These are phyloP conservation scores for Cordyceps tenuipes DNA, from an alignment of 2,329 filamentous ascomycete species.

Conservation along the genomic window DNA sequence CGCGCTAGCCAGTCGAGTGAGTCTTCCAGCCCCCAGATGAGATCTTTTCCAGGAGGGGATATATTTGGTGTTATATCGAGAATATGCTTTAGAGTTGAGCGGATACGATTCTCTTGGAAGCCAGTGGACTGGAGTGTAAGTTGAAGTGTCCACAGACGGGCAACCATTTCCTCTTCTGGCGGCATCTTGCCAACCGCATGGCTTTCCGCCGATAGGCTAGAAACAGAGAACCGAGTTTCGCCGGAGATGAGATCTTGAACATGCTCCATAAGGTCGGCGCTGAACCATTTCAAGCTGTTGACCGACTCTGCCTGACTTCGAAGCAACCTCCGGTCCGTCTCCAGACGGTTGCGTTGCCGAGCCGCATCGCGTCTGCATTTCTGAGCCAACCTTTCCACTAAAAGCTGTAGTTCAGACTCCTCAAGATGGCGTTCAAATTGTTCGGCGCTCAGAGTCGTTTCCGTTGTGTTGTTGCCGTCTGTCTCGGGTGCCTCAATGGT, in stretches of 20 bases:
- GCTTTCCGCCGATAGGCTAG: slow-evolving; percentile 39
- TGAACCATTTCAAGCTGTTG: slow-evolving; percentile 70
- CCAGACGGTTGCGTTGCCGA: slow-evolving; percentile 67
- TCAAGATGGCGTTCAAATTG: slow-evolving; percentile 86
- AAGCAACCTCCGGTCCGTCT: slow-evolving; percentile 78
- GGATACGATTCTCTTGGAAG: slow-evolving; percentile 56
- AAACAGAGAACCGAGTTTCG: slow-evolving; percentile 51
- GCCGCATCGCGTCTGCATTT: slow-evolving; percentile 73
- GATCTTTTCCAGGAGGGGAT: slow-evolving; percentile 48
- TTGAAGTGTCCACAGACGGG: slow-evolving; percentile 78
- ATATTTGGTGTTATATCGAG: slow-evolving; percentile 59
- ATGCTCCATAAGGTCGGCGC: slow-evolving; percentile 67
- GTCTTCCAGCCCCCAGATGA: slow-evolving; percentile 79
- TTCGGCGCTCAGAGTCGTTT: slow-evolving; percentile 62
- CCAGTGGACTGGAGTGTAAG: slow-evolving; percentile 60
- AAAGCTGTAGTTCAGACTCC: slow-evolving; percentile 76
- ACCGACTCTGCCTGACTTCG: slow-evolving; percentile 68
- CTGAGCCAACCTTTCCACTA: slow-evolving; percentile 74
- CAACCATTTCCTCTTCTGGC: slow-evolving; percentile 66
- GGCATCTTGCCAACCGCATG: slow-evolving; percentile 44
- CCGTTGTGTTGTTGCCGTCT: slow-evolving; percentile 13
- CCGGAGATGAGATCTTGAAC: slow-evolving; percentile 65
- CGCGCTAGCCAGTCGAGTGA: slow-evolving; percentile 85
- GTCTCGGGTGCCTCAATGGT: slow-evolving; percentile 15
- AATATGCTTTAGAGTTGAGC: slow-evolving; percentile 56